phyloP scores from a whole-genome alignment of 495 filamentous ascomycete genomes.

The Hyaloscypha finlandica region DNA sequence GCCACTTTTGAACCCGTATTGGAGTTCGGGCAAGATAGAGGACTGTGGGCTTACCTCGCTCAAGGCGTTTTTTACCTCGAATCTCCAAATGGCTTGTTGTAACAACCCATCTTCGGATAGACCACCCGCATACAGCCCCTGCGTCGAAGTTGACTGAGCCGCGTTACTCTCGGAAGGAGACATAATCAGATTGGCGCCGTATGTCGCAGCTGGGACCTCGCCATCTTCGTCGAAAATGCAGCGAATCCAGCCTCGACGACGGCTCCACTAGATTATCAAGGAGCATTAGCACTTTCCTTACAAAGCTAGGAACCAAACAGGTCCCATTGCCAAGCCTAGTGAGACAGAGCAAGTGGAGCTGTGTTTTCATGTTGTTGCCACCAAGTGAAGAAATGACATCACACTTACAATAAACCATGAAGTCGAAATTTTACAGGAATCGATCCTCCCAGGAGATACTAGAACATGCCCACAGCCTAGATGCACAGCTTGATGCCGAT shows the following conservation, averaged over 20 bases:
- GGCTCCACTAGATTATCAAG: slow-evolving; percentile 59
- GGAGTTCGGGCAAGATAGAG: neutral
- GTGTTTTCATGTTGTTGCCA: neutral
- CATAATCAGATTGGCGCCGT: slow-evolving; percentile 55
- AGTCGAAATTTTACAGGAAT: slow-evolving; percentile 52
- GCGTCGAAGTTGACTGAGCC: neutral
- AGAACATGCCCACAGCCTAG: slow-evolving; percentile 54
- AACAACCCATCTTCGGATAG: slow-evolving; percentile 61
- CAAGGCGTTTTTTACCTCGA: slow-evolving; percentile 17
- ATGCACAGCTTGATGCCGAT: slow-evolving; percentile 68
- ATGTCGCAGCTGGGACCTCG: slow-evolving; percentile 50
- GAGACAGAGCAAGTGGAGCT: neutral
- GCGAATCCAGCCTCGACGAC: slow-evolving; percentile 46
- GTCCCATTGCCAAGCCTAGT: no score
- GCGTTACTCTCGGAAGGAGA: neutral
- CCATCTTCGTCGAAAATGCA: slow-evolving; percentile 34
- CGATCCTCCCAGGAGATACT: slow-evolving; percentile 70
- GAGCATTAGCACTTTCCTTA: neutral
- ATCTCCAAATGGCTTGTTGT: slow-evolving; percentile 43
- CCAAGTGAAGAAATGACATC: neutral
- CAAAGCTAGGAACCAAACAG: neutral
- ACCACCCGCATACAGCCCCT: slow-evolving; percentile 69
- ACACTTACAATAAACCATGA: slow-evolving; percentile 40
- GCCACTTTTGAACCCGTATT: neutral
- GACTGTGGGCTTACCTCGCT: neutral